Conservation (phyloP, 2,329 filamentous ascomycete species). For the Penicillium sp. region DNA sequence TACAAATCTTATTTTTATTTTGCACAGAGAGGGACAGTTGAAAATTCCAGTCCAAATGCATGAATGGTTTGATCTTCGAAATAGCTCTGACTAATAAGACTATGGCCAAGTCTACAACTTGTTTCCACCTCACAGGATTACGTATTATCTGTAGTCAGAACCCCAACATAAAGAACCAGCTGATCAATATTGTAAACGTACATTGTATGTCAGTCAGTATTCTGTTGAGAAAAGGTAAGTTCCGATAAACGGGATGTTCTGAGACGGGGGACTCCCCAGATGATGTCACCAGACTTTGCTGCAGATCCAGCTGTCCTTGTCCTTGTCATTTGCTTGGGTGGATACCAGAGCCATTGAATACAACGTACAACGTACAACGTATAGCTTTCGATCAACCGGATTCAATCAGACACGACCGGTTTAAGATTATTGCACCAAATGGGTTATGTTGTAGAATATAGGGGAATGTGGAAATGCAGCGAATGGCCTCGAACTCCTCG, state of each 20-base stretch:
- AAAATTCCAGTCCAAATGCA: too few species aligned
- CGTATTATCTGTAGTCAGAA: not conserved
- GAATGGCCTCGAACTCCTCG: conserved; percentile 24
- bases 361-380: too few species aligned
- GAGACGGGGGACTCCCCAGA: not conserved
- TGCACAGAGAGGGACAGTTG: not conserved
- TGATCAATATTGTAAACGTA: not conserved
- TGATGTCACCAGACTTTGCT: conserved; percentile 4
- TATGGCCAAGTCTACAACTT: too few species aligned
- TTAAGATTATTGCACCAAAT: not conserved
- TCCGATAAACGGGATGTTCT: not conserved
- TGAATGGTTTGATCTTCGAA: not conserved
- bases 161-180: not conserved
- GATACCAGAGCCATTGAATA: too few species aligned
- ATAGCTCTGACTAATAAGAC: too few species aligned
- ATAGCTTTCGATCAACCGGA: not conserved
- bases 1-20: not conserved
- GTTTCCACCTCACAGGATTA: too few species aligned
- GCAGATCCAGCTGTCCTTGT: not conserved
- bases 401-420: not conserved
- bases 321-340: not conserved
- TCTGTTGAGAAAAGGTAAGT: not conserved
- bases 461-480: conserved; percentile 7
- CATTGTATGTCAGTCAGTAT: not conserved
- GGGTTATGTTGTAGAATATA: not conserved